A percentile compares a stretch with the other conserved stretches of the same genome.
phyloP scores from a whole-genome alignment of 2,329 filamentous ascomycete species.

The Penicillium freii region DNA sequence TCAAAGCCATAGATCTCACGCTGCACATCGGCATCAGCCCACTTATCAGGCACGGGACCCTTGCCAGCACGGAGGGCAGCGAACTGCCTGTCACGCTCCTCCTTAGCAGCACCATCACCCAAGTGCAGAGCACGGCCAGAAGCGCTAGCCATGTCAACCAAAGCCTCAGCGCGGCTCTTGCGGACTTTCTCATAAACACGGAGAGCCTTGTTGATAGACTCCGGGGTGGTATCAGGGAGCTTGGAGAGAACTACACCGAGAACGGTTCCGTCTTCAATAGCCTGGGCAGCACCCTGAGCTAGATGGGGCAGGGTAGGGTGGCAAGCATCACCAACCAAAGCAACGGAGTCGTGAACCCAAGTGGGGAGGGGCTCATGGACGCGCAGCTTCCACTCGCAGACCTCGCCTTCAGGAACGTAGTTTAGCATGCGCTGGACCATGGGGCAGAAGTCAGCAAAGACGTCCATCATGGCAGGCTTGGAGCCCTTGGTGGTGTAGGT shows the following conservation, averaged over 20 bases:
- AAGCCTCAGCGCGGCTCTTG: conserved; percentile 55
- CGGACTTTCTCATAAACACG: conserved; percentile 57
- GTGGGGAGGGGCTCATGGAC: conserved; percentile 61
- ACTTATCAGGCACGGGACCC: conserved; percentile 59
- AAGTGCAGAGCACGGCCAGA: conserved; percentile 56
- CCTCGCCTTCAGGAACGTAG: conserved; percentile 61
- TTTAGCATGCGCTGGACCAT: conserved; percentile 60
- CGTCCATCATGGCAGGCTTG: conserved; percentile 59
- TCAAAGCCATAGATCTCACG: conserved; percentile 65
- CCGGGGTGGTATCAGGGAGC: conserved; percentile 47
- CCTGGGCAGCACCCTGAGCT: conserved; percentile 63
- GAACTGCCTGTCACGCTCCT: conserved; percentile 58
- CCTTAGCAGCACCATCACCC: conserved; percentile 58
- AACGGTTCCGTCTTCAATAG: conserved; percentile 63
- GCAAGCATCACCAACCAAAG: conserved; percentile 59
- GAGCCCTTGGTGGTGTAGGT: conserved; percentile 64
- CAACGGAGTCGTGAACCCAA: conserved; percentile 57
- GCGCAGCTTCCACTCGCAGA: conserved; percentile 65
- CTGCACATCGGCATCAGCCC: conserved; percentile 68
- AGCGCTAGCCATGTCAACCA: conserved; percentile 58
- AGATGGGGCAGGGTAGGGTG: conserved; percentile 65
- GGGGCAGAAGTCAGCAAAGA: conserved; percentile 61
- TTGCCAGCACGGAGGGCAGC: conserved; percentile 51
- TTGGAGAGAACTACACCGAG: conserved; percentile 52
- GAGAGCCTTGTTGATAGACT: conserved; percentile 53